Base-by-base conservation (phyloP, 2,329 filamentous ascomycete genomes). In the Ophiocordyceps camponoti-saundersi region DNA sequence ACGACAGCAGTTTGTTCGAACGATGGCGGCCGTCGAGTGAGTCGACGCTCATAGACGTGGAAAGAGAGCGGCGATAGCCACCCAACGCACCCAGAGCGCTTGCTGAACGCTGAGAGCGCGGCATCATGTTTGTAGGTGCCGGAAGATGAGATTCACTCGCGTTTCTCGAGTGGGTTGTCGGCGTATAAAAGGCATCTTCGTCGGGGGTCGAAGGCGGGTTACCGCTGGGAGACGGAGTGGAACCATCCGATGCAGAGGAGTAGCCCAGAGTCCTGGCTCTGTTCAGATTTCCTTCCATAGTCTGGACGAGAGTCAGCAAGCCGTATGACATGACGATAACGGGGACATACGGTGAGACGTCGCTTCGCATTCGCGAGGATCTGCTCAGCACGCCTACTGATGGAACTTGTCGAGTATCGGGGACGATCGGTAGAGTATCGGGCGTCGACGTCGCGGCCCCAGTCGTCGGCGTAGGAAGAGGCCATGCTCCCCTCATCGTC, bases 321-420 rank as follows among this genome's bases (percentile, higher is more conserved):
- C 18, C 39, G n/a, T 41, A 18, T 10, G 39, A 22, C 39, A 41
- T 2, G 34, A 11, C 5, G 6, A 20, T 13, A 15, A 16, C 7
- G 21, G 21, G 6, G 36, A 65, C 85, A 61, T 71, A 93, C 87
- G 59, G 85, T 92, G 50, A 96, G 70, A 55, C 88, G 75, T 61
- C 80, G 82, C 67, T 95, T 95, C 30, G 90, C 90, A 64, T 94
- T 95, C 48, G 88, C 86, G 47, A 96, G 71, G 58, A 95, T 95
- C 57, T 89, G 73, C 60, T 95, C 89, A 1, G 89, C 89, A 55
- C 87, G 78, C 53, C 82, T 80, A 61, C 86, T 90, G 52, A 94
- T 66, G 22, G 85, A 79, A 16, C 75, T 79, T 44, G 84, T 85
- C 3, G 85, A 85, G 55, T 82, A 77, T 42, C 73, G 71, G 47